These are phyloP conservation scores for Trichophyton rubrum DNA, from an alignment of 2,329 filamentous ascomycete species.

Conservation along the genomic window DNA sequence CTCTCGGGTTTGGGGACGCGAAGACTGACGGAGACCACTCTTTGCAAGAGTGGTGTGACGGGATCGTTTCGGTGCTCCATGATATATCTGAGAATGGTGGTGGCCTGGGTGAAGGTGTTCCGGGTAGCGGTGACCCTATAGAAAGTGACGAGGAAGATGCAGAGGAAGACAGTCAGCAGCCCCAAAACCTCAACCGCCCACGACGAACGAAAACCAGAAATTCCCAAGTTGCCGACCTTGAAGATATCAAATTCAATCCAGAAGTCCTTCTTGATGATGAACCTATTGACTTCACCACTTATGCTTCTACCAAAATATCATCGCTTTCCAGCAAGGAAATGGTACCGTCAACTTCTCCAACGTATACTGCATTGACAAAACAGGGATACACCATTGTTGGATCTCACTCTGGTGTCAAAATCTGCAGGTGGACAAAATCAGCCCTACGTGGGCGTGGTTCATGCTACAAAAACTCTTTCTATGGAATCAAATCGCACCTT, in stretches of 20 bases:
- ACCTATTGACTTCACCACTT: slow-evolving; percentile 68
- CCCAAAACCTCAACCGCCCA: slow-evolving; percentile 37
- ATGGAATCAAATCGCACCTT: slow-evolving; percentile 88
- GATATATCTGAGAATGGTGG: slow-evolving; percentile 43
- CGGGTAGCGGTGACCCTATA: slow-evolving; percentile 67
- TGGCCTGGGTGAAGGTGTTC: slow-evolving; percentile 51
- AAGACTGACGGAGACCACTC: slow-evolving; percentile 58
- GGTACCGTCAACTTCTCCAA: slow-evolving; percentile 84
- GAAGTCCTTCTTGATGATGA: slow-evolving; percentile 31
- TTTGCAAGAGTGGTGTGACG: slow-evolving; percentile 64
- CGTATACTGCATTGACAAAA: slow-evolving; percentile 78
- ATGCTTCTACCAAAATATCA: slow-evolving; percentile 32
- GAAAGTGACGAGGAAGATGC: slow-evolving; percentile 71
- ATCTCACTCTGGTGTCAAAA: slow-evolving; percentile 91
- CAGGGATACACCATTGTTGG: slow-evolving; percentile 94
- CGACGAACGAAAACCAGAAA: slow-evolving; percentile 30
- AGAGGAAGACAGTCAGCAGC: slow-evolving; percentile 54
- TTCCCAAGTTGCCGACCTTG: slow-evolving; percentile 58
- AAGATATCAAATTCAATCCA: slow-evolving; percentile 54
- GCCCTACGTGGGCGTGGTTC: slow-evolving; percentile 84
- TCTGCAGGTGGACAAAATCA: slow-evolving; percentile 97
- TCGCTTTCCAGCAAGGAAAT: slow-evolving; percentile 59
- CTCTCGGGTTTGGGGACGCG: slow-evolving; percentile 75
- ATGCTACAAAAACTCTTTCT: slow-evolving; percentile 97
- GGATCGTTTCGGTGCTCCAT: slow-evolving; percentile 57